A percentile compares a stretch with the other conserved stretches of the same genome.
Evolutionary conservation across 1,139 yeast species (phyloP).

Genomic region (Meyerozyma sp.): DNA sequence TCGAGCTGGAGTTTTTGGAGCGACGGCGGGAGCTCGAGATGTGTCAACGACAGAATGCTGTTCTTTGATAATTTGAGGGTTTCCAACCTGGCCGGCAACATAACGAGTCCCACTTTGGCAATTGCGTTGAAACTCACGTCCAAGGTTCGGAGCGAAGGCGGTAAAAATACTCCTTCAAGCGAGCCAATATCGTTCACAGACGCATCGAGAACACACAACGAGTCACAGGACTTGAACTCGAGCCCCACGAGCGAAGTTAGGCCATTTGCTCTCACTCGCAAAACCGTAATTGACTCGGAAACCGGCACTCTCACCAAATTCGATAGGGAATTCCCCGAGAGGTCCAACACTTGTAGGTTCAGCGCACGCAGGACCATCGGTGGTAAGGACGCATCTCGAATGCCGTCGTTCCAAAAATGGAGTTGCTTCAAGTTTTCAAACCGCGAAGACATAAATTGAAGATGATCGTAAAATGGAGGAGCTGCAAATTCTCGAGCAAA

Average conservation of each 20-base stretch:
- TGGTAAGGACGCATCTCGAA: constrained; percentile 8
- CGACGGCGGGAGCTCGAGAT: constrained; percentile 10
- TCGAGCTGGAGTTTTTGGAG: constrained; percentile 13
- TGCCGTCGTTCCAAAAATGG: constrained; percentile 15
- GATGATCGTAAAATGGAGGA: constrained; percentile 2
- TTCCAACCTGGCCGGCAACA: constrained; percentile 13
- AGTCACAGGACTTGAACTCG: constrained; percentile 6
- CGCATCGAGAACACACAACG: constrained; percentile 9
- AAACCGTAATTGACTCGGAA: constrained; percentile 11
- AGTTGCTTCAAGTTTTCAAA: constrained; percentile 13
- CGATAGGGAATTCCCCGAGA: constrained; percentile 16
- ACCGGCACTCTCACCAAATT: constrained; percentile 10
- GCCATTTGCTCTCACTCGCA: constrained; percentile 15
- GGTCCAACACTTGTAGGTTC: constrained; percentile 12
- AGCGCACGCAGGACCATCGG: constrained; percentile 4
- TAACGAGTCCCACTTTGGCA: constrained; percentile 5
- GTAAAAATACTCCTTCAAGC: constrained; percentile 9
- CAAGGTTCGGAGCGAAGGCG: constrained; percentile 10
- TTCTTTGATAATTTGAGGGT: constrained; percentile 14
- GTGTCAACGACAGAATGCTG: constrained; percentile 8
- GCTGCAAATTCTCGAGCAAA: constrained; percentile 9
- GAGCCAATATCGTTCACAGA: constrained; percentile 11
- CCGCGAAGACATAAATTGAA: constrained; percentile 7
- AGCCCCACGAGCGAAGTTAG: constrained; percentile 13
- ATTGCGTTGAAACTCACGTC: constrained; percentile 16